phyloP scores from a whole-genome alignment of 768 basidiomycete species.

The Russula foetens region DNA sequence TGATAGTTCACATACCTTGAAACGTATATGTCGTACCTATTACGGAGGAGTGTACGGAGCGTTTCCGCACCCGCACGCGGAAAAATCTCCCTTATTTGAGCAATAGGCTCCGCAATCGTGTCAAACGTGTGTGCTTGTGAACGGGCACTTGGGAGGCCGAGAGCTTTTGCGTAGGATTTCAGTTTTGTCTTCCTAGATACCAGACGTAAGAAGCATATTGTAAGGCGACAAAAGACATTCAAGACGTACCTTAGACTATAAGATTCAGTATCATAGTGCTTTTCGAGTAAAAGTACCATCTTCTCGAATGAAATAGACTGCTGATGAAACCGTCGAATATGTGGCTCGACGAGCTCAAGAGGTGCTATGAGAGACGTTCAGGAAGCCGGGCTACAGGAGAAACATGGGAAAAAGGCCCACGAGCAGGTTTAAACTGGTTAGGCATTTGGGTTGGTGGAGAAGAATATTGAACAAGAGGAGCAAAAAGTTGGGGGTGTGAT shows the following conservation, averaged over 20 bases:
- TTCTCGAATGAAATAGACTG: not conserved
- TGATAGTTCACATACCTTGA: no score
- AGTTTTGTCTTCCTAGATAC: not conserved
- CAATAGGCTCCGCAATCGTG: not conserved
- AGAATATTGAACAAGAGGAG: no score
- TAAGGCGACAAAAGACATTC: no score
- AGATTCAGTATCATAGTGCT: not conserved
- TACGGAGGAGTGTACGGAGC: not conserved
- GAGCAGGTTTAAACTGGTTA: no score
- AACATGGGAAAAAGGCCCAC: not conserved
- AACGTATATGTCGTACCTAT: no score
- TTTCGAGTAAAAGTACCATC: not conserved
- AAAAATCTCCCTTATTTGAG: not conserved
- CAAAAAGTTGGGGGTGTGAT: no score
- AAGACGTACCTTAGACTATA: no score
- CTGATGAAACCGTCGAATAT: not conserved
- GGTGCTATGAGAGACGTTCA: not conserved
- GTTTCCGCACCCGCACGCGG: not conserved
- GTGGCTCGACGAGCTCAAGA: not conserved
- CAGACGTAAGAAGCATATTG: no score
- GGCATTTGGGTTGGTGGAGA: no score
- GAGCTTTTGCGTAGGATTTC: not conserved
- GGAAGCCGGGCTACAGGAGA: not conserved
- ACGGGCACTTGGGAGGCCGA: not conserved
- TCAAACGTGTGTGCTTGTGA: not conserved